Evolutionary conservation across 805 yeast species (phyloP).

Genomic region (Lipomyces lipofer): DNA sequence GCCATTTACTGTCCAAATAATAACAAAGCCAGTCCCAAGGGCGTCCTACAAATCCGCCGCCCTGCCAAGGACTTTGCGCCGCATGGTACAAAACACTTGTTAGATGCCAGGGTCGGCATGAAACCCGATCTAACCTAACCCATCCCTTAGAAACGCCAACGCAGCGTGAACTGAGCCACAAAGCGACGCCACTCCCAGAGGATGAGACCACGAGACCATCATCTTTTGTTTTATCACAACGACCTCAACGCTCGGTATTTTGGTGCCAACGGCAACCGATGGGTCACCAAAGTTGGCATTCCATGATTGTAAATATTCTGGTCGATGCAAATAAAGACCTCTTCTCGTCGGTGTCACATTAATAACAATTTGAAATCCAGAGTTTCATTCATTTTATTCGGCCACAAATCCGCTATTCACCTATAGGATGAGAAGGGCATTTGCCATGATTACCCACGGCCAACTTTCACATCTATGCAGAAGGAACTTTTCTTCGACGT

Average conservation of each 20-base stretch:
- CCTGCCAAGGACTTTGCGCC: too few relatives aligned
- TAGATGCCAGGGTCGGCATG: neutral
- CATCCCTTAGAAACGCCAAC: too few relatives aligned
- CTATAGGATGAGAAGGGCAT: neutral
- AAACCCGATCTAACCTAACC: too few relatives aligned
- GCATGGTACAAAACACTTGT: neutral
- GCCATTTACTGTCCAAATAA: neutral
- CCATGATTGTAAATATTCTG: neutral
- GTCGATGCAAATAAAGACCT: neutral
- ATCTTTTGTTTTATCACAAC: neutral
- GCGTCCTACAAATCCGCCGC: too few relatives aligned
- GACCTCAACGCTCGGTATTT: neutral
- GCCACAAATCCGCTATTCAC: neutral
- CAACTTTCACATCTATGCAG: neutral
- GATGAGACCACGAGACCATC: neutral
- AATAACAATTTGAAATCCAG: neutral
- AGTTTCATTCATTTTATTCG: neutral
- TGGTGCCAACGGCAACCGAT: neutral
- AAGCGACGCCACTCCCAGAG: too few relatives aligned
- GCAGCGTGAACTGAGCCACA: too few relatives aligned
- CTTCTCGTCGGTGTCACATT: neutral
- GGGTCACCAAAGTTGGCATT: neutral
- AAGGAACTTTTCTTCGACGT: neutral
- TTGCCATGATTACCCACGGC: neutral
- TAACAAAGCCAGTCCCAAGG: too few relatives aligned